Evolutionary conservation across 2,329 filamentous ascomycete genomes (phyloP).

Genomic region (Alternaria sp.): DNA sequence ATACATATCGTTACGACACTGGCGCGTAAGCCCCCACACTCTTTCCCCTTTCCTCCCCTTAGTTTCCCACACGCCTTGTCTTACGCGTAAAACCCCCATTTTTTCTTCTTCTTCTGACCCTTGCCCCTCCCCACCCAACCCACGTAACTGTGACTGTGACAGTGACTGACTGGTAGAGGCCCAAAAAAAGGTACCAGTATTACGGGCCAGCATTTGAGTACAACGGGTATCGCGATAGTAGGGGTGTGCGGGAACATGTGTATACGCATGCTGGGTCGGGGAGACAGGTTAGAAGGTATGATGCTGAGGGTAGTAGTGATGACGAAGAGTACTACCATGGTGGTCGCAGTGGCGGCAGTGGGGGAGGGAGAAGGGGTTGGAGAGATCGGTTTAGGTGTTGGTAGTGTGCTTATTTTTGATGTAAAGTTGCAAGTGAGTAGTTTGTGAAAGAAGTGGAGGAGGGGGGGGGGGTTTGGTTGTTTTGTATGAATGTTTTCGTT

Average conservation of each 20-base stretch:
- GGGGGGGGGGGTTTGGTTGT: too few species aligned
- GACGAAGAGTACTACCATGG: neutral
- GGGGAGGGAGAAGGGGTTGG: neutral
- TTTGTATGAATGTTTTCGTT: conserved; percentile 3
- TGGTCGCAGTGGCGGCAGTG: neutral
- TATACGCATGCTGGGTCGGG: neutral
- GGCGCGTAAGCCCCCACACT: neutral
- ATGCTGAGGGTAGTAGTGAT: neutral
- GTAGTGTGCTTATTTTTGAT: neutral
- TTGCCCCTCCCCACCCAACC: too few species aligned
- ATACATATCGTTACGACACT: neutral
- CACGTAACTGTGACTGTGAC: too few species aligned
- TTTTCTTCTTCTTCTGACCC: too few species aligned
- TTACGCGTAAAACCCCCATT: too few species aligned
- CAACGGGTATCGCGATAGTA: neutral
- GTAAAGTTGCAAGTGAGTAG: too few species aligned
- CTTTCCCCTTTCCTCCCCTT: neutral
- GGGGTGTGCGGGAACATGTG: conserved; percentile 2
- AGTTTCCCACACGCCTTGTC: too few species aligned
- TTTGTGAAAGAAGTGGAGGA: neutral
- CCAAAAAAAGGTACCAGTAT: neutral
- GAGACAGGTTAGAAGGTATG: neutral
- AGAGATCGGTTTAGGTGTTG: neutral
- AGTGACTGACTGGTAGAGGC: too few species aligned
- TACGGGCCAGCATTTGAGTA: neutral